Percentiles rank a stretch among this genome's conserved stretches.
These are phyloP conservation scores for Xerocomus brunneocitrinus DNA, from an alignment of 768 basidiomycete genomes.

Conservation along the genomic window DNA sequence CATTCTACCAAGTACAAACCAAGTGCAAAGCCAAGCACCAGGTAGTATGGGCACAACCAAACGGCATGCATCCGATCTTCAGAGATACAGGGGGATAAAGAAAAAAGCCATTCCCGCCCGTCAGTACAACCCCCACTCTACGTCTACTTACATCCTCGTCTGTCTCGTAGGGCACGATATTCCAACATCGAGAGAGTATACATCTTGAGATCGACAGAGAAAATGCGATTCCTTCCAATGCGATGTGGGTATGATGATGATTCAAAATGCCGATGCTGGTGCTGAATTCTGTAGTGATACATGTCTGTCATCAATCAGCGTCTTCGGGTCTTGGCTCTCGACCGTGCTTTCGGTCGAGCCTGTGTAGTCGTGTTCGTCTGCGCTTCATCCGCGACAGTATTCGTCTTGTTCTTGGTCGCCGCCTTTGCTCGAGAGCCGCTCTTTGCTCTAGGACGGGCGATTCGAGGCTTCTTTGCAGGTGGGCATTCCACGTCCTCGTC, in stretches of 20 bases:
- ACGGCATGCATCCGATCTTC: slow-evolving; percentile 3
- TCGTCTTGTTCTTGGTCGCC: slow-evolving; percentile 14
- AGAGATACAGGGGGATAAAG: slow-evolving; percentile 18
- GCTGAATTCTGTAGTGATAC: slow-evolving; percentile 10
- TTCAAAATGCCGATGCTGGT: slow-evolving; percentile 14
- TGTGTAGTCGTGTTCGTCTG: slow-evolving; percentile 20
- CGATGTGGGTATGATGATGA: slow-evolving; percentile 20
- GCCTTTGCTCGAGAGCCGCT: slow-evolving; percentile 17
- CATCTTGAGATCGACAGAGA: slow-evolving; percentile 22
- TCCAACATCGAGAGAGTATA: slow-evolving; percentile 11
- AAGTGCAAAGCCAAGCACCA: slow-evolving; percentile 19
- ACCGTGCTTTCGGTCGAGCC: slow-evolving; percentile 30
- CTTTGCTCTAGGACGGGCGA: slow-evolving; percentile 21
- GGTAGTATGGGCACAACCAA: slow-evolving; percentile 10
- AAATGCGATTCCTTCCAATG: slow-evolving; percentile 17
- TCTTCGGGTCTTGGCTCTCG: slow-evolving; percentile 26
- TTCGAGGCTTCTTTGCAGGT: slow-evolving; percentile 18
- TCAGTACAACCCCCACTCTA: slow-evolving; percentile 20
- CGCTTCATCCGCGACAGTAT: slow-evolving; percentile 5
- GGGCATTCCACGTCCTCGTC: slow-evolving; percentile 13
- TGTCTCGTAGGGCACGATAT: slow-evolving; percentile 2
- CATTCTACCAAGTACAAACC: slow-evolving; percentile 19
- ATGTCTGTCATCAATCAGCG: slow-evolving; percentile 20
- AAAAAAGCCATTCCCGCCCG: slow-evolving; percentile 7
- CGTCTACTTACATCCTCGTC: slow-evolving; percentile 6